Evolutionary conservation across 2,329 filamentous ascomycete genomes (phyloP).

Genomic region (Ceratocystis cacaofunesta): DNA sequence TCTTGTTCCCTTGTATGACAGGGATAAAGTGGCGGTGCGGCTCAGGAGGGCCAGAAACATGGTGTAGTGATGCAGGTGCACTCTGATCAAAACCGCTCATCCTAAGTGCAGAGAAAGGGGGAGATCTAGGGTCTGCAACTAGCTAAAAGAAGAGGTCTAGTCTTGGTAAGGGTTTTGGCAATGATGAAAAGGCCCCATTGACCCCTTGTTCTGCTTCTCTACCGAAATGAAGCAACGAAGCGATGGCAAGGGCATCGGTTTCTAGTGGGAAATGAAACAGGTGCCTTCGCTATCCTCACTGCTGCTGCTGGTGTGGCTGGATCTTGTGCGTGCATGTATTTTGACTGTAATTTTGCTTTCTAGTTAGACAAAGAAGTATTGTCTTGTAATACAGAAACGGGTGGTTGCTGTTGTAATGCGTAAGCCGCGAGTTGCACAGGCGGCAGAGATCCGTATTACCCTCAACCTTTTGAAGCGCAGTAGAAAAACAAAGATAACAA

Average conservation of each 20-base stretch:
- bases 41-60: not conserved
- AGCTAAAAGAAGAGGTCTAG: not conserved
- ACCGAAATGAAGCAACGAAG: slow-evolving; percentile 8
- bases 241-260: not conserved
- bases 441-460: not conserved
- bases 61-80: not conserved
- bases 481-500: not conserved
- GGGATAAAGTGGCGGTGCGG: slow-evolving; percentile 2
- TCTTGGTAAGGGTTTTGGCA: not conserved
- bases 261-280: not conserved
- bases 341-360: not conserved
- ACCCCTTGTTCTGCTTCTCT: slow-evolving; percentile 7
- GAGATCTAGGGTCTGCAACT: not conserved
- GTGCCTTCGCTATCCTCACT: not conserved
- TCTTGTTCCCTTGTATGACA: not conserved
- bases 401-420: not conserved
- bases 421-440: not conserved
- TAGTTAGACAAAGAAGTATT: not conserved
- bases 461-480: not conserved
- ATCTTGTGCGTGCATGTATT: not conserved
- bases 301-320: not conserved
- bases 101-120: not conserved
- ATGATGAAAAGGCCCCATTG: not conserved
- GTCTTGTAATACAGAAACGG: not conserved
- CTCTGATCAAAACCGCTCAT: not conserved